Base-by-base conservation (phyloP, 106 monocot genomes). In the Apostasia shenzhenica region DNA sequence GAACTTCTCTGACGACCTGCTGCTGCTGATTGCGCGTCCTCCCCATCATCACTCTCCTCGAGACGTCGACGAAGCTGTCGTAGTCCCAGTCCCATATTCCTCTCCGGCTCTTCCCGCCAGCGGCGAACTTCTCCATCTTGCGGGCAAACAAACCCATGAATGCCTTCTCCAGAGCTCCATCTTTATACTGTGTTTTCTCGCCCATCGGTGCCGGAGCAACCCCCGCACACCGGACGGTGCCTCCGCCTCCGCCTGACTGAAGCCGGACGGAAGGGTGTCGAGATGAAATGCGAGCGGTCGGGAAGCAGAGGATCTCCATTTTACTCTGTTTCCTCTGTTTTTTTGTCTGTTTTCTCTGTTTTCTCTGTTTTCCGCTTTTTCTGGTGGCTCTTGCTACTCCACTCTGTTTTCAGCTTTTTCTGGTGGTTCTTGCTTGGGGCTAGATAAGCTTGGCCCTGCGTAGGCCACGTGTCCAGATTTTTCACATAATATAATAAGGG, bases 151-250 rank as follows among this genome's bases (percentile, higher is more conserved):
- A 57, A 2, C 71, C 84, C 92, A 99, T 99, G 79, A 94, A 94
- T 11, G 80, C 83, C 80, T 82, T 84, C 72, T 81, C 93, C 44
- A 90, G 82, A 6, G 67, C 39, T 49, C 89, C 93, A 57, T 94
- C 93, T 37, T 58, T 79, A 82, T 94, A 94, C 78, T 83, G 67
- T 1, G 92, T 92, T 76, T 92, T 92, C 81, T 90, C 79, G 40
- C 97, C 92, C 89, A 99, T 85, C 13, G 92, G 97, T 49, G 97
- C 97, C 6, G 92, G 87, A 6, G 85, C 79, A n/a, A 87, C 83
- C 48, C 78, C 81, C 8, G 79, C 83, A 50, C 89, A 92, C 3
- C 75, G 68, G 3, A 88, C 38, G 42, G 59, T 42, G 44, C 10
- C 5, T 10, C 2, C 14, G 41, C 52, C 37, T 5, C 14, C 14